Evolutionary conservation across 352 stramenopile species (phyloP).

Genomic region (Thraustotheca clavata): DNA sequence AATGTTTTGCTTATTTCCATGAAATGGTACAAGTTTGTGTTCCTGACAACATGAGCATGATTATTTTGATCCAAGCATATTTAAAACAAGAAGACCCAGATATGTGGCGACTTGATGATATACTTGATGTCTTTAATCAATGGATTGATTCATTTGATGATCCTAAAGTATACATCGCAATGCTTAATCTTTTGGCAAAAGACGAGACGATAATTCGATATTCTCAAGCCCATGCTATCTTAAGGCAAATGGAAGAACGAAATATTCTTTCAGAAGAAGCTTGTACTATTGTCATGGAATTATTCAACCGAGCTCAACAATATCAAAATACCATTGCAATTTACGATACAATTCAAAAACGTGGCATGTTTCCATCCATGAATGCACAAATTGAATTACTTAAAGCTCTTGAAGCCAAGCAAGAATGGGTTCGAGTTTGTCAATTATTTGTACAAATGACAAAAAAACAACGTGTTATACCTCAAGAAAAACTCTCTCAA

Average conservation of each 20-base stretch:
- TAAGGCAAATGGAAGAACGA: background rate
- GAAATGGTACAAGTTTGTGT: no score
- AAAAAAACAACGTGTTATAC: background rate
- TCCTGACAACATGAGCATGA: background rate
- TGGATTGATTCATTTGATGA: background rate
- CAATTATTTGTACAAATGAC: background rate
- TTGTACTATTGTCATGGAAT: constrained; percentile 8
- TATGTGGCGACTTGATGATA: background rate
- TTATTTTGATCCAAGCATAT: background rate
- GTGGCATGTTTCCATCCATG: background rate
- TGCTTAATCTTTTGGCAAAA: background rate
- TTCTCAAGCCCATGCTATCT: background rate
- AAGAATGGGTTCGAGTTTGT: constrained; percentile 1
- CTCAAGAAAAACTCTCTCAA: background rate
- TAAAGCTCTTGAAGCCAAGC: background rate
- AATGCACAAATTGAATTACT: constrained; percentile 1
- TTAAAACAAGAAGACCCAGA: background rate
- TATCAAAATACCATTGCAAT: background rate
- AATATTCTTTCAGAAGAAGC: background rate
- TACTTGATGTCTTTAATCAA: background rate
- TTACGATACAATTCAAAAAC: background rate
- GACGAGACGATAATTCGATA: no score
- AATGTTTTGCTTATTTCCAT: no score
- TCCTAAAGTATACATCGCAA: background rate
- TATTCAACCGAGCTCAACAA: background rate